Base-by-base conservation (phyloP, 768 basidiomycete genomes). In the Macrolepiota dolichaula region DNA sequence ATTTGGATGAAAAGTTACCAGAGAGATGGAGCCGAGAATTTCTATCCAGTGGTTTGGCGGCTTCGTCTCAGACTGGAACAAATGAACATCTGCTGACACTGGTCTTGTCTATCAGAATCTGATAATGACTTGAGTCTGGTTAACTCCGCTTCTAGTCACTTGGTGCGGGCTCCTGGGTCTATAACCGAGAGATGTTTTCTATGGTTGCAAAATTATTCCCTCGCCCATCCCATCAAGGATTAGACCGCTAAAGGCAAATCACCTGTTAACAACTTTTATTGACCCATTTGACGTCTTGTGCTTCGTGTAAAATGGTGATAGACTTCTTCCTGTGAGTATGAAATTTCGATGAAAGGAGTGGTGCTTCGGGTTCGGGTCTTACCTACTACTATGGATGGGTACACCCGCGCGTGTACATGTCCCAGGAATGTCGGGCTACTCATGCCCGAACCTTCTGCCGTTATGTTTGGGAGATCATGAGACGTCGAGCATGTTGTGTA, bases 81-180 rank as follows among this genome's bases (percentile, higher is more conserved):
- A 9, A 17, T 44, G 42, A 10, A 44, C 29, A 32, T 32, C 3
- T 32, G 29, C 29, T 32, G 29, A 32, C 29, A 7, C 7, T 32
- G 29, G 29, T 3, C 19, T 19, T 17, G 44, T 58, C 47, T 13
- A 58, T 51, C 57, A 58, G 57, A 58, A 50, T 38, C 46, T 50
- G 44, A 58, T 50, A 36, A 3, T 51, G 32, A 24, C 24, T 37
- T 50, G 22, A 19, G 32, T 3, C 17, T 57, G 24, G 46, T 58
- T 49, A 50, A 50, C 47, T 12, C 47, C 46, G 46, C 35, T 38
- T 22, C 22, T 38, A n/a, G 57, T 15, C 9, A 17, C n/a, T 22
- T 32, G 29, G 7, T 7, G 29, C 3, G 7, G 29, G 29, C 29
- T 32, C 29, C 29, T 32, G 29, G 29, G 7, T 32, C 29, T 3